Percentiles rank a stretch among this genome's conserved stretches.
These are phyloP conservation scores for Picea mariana DNA, from an alignment of 83 land plant species.

Conservation along the genomic window DNA sequence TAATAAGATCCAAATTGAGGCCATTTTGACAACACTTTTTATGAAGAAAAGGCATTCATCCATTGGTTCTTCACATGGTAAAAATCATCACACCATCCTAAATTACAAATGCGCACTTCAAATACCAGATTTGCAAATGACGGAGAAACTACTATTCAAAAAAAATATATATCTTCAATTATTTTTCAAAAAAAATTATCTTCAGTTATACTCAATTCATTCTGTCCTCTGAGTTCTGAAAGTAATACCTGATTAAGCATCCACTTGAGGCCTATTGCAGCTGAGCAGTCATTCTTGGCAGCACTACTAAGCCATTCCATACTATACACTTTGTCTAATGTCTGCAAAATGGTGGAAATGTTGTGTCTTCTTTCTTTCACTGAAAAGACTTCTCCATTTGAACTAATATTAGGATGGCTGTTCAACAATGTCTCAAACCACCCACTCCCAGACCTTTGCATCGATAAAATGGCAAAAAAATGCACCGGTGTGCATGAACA, in stretches of 20 bases:
- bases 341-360: conserved; percentile 26
- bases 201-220: too few relatives aligned
- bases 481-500: conserved; percentile 16
- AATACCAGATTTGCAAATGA: too few relatives aligned
- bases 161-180: too few relatives aligned
- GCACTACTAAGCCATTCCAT: conserved; percentile 60
- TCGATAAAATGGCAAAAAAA: conserved; percentile 18
- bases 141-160: too few relatives aligned
- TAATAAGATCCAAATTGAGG: too few relatives aligned
- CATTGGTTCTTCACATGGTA: too few relatives aligned
- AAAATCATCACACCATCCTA: too few relatives aligned
- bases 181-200: too few relatives aligned
- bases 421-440: conserved; percentile 69
- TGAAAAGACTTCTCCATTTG: conserved; percentile 55
- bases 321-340: conserved; percentile 45
- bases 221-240: too few relatives aligned
- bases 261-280: conserved; percentile 70
- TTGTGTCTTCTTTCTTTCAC: conserved; percentile 28
- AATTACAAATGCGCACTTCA: too few relatives aligned
- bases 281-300: conserved; percentile 55
- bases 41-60: too few relatives aligned
- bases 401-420: conserved; percentile 55
- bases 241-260: conserved; percentile 63
- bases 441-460: conserved; percentile 69
- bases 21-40: too few relatives aligned